Base-by-base conservation (phyloP, 768 basidiomycete genomes). In the Podaxis sp. region DNA sequence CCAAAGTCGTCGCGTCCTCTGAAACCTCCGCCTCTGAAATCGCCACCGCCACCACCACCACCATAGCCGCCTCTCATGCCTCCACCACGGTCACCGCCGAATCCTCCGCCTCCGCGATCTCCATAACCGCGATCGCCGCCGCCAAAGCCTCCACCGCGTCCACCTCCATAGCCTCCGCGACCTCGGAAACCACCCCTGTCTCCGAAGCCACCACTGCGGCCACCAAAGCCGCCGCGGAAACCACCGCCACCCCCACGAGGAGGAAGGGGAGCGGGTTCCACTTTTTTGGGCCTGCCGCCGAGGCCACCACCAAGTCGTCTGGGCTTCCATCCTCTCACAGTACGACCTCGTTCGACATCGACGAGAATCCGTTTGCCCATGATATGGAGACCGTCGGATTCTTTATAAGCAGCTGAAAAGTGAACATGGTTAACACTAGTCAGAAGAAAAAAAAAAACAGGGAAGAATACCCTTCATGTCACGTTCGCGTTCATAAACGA, bases 311-410 rank as follows among this genome's bases (percentile, higher is more conserved):
- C 97, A 0, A 99, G 80, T 57, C 96, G 88, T 54, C 95, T 89
- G 1, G 97, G 97, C 73, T 97, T 98, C 97, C 97, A 99, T 2
- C 96, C 97, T 63, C 96, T 88, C 28, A 99, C 97, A 11, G 97
- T 99, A 54, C 97, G 87, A 19, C 97, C 97, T 39, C 97, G 90
- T 76, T 99, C 97, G 65, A 99, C 97, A 72, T 99, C 97, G 57
- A 99, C 96, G 39, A 99, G 82, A 67, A 99, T 96, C 69, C 92
- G 86, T 75, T 97, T 97, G 70, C 94, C 93, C 83, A 95, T 92
- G 67, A 99, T 94, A 65, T 95, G 92, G 49, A 99, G 84, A 24
- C 95, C 93, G 70, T 99, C 96, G 19, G 96, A 98, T 74, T 99
- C 97, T 77, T 99, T 99, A 84, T 99, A 99, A 13, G 96, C 97